Evolutionary conservation across 768 basidiomycete genomes (phyloP), one percentile per base, ranked within the genome.

Genomic region (Gymnopilus dilepis): DNA sequence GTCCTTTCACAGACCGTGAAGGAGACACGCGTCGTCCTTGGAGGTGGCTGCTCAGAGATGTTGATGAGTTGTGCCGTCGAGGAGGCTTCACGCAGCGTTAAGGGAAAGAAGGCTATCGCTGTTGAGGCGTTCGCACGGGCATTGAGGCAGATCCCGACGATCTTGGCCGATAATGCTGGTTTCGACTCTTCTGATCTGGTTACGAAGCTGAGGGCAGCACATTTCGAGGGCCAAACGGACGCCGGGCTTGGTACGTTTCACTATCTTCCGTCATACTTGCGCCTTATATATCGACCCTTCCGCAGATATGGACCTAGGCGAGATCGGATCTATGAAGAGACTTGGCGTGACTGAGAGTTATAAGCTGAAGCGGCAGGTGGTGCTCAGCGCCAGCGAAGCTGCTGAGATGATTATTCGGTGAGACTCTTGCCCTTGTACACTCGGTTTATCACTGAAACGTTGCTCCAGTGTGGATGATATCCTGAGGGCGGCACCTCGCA

Each of bases 41-140:
- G 97, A 4, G 97, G 97, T 50, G 97, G 97, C 30, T 99, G 97
- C 75, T 89, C 95, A 1, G 97, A 99, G 80, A 99, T 97, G 95
- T 74, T 95, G 67, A 99, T 99, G 97, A 89, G 88, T 68, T 94
- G 92, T 67, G 91, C 93, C 1, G 92, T 96, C 9, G 97, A 99
- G 41, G 94, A 96, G 72, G 91, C 83, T 41, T 91, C 92, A 3
- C 83, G 90, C 64, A 86, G 84, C 62, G 86, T 95, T 48, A 89
- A 89, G 72, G 97, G 97, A 2, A 99, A 99, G 82, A 95, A 95
- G 78, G 94, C 95, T 6, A 86, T 99, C 64, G 97, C 97, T 12
- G 91, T 91, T 1, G 97, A 99, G 77, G 89, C 94, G 7, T 99
- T 99, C 68, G 86, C 85, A 3, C 81, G 89, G 24, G 97, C 97